Conservation (phyloP, 2,329 filamentous ascomycete genomes). For the Ascochyta viciae-villosae region DNA sequence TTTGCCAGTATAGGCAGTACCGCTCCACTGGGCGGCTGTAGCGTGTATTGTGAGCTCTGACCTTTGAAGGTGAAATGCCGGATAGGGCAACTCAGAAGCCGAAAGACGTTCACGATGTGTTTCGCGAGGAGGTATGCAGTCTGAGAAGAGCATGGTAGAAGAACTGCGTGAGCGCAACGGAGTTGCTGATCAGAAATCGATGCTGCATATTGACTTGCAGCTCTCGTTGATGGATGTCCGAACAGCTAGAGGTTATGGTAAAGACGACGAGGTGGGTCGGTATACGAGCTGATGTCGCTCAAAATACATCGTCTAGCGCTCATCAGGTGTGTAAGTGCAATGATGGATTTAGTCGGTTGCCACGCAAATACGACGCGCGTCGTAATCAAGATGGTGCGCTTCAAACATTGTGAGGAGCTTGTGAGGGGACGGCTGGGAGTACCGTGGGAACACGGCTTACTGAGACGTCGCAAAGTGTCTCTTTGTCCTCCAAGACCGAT, state of each 20-base stretch:
- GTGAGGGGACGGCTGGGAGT: slow-evolving; percentile 10
- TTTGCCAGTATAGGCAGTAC: slow-evolving; percentile 16
- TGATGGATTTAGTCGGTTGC: slow-evolving; percentile 23
- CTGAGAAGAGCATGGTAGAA: background rate
- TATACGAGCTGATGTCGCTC: slow-evolving; percentile 12
- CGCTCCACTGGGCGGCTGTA: slow-evolving; percentile 11
- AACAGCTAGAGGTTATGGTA: background rate
- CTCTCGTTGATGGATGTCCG: background rate
- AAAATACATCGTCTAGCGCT: slow-evolving; percentile 18
- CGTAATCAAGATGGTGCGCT: slow-evolving; percentile 9
- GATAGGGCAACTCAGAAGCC: background rate
- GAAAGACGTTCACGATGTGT: background rate
- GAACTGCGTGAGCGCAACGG: background rate
- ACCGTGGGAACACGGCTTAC: background rate
- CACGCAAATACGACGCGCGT: slow-evolving; percentile 39
- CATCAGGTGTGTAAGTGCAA: slow-evolving; percentile 26
- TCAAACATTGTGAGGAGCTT: slow-evolving; percentile 23
- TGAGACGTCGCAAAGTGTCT: slow-evolving; percentile 14
- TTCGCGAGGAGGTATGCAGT: background rate
- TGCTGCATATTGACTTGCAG: background rate
- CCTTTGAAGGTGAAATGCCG: background rate
- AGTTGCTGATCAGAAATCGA: background rate
- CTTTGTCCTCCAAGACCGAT: slow-evolving; percentile 12
- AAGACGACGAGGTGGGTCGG: background rate
- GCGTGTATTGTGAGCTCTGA: background rate